Evolutionary conservation across 495 filamentous ascomycete species (phyloP).

Genomic region (Talaromyces borbonicus): DNA sequence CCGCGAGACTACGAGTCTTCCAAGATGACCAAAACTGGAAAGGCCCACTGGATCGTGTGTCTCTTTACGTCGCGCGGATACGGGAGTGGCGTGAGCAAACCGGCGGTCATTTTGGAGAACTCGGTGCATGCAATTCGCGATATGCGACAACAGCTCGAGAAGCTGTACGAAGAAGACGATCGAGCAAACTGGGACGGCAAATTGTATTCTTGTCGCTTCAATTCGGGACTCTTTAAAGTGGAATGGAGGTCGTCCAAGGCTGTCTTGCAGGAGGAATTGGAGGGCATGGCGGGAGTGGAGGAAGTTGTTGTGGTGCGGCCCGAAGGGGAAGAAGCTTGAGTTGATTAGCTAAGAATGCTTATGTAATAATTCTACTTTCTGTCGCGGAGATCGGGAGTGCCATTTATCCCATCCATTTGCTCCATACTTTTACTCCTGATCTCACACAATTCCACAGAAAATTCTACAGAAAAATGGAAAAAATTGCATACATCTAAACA

Average conservation of each 20-base stretch:
- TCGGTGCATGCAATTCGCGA: slow-evolving; percentile 30
- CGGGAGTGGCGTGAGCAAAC: slow-evolving; percentile 18
- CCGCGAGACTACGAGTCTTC: slow-evolving; percentile 12
- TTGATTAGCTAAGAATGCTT: neutral
- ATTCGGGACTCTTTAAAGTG: slow-evolving; percentile 33
- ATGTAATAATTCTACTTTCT: neutral
- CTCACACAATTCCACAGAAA: no score
- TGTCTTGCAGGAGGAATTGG: slow-evolving; percentile 44
- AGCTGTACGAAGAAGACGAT: slow-evolving; percentile 2
- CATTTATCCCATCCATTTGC: no score
- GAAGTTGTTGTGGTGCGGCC: slow-evolving; percentile 20
- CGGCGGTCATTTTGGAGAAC: slow-evolving; percentile 25
- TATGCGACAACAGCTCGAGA: slow-evolving; percentile 23
- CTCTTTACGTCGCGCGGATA: slow-evolving; percentile 33
- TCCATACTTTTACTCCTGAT: no score
- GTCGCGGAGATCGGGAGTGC: no score
- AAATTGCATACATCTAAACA: no score
- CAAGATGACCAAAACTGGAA: slow-evolving; percentile 4
- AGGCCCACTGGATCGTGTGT: slow-evolving; percentile 39
- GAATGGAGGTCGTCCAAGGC: slow-evolving; percentile 20
- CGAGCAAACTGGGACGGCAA: slow-evolving; percentile 4
- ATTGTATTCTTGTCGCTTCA: slow-evolving; percentile 33
- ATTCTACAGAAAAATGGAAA: no score
- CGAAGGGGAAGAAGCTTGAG: neutral
- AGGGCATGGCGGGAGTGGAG: slow-evolving; percentile 39